phyloP scores from a whole-genome alignment of 805 yeast species.

The Debaryomyces maramus region DNA sequence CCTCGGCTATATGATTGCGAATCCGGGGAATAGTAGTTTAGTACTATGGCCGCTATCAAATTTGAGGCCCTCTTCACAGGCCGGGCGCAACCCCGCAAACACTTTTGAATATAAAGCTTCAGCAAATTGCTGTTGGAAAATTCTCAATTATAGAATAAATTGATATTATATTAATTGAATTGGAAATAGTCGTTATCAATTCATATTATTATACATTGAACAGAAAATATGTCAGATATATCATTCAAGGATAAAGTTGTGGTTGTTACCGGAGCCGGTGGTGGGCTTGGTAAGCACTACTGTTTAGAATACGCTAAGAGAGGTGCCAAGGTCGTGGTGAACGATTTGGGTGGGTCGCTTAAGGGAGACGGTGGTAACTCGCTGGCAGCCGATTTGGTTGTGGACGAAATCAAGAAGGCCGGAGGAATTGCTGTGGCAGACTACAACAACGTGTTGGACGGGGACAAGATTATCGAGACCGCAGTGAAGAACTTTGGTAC shows the following conservation, averaged over 20 bases:
- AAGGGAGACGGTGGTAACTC: slow-evolving; percentile 69
- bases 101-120: not conserved
- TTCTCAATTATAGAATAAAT: not conserved
- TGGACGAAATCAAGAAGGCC: slow-evolving; percentile 68
- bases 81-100: slow-evolving; percentile 1
- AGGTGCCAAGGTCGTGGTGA: slow-evolving; percentile 94
- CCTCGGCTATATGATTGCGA: too few relatives aligned
- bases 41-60: too few relatives aligned
- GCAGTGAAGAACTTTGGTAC: slow-evolving; percentile 87
- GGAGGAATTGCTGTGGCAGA: slow-evolving; percentile 94
- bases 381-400: slow-evolving; percentile 86
- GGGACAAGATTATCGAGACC: slow-evolving; percentile 79
- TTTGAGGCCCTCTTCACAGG: not conserved
- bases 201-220: not conserved
- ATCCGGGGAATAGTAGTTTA: too few relatives aligned
- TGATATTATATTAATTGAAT: not conserved
- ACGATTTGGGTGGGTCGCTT: slow-evolving; percentile 86
- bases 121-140: not conserved
- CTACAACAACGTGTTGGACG: slow-evolving; percentile 85
- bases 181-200: not conserved
- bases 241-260: slow-evolving; percentile 82
- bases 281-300: slow-evolving; percentile 89
- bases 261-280: slow-evolving; percentile 95
- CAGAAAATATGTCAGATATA: slow-evolving; percentile 27
- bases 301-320: slow-evolving; percentile 84